Evolutionary conservation across 1,139 yeast species (phyloP), one percentile per base, ranked within the genome.

Genomic region (Yamadazyma sp.): DNA sequence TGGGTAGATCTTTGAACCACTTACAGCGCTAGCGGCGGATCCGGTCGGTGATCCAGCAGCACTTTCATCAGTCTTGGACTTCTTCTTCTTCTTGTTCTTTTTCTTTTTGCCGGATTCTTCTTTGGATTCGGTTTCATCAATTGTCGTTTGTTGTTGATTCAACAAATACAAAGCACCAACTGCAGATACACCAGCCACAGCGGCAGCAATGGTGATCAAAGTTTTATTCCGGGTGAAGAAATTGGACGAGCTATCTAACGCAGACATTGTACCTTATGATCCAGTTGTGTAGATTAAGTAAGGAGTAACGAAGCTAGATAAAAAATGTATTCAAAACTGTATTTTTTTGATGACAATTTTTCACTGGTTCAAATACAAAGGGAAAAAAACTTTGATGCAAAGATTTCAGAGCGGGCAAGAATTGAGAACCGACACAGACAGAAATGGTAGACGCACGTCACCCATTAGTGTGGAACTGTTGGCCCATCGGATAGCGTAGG

Each of bases 161-260:
- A 40, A 41, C 16, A 38, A 42, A 28, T 47, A 49, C 25, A 47
- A 44, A 4, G 51, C 75, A 35, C 83, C 82, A 37, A 77, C 79
- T 24, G 84, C 79, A 34, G 83, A 69, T 36, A 75, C 74, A 44
- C 84, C 83, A 31, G 83, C 83, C 43, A 78, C 70, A 2, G 87
- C 77, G 2, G 87, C 79, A 25, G 86, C 73, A 36, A 79, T 63
- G 30, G 74, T 67, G 38, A 83, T 69, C 30, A 83, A 83, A 24
- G 78, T 68, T 59, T 72, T 82, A 61, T 83, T 77, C 56, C 78
- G 74, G 39, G 74, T 64, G 43, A 81, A 65, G 61, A 81, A 80
- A 51, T 50, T 54, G 14, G 47, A 43, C 27, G 49, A 42, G 26
- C 44, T 47, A 36, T 44, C 46, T 37, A 46, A 39, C n/a, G 41